These are phyloP conservation scores for Wickerhamomyces sp. DNA, from an alignment of 1,139 yeast genomes.

Conservation along the genomic window DNA sequence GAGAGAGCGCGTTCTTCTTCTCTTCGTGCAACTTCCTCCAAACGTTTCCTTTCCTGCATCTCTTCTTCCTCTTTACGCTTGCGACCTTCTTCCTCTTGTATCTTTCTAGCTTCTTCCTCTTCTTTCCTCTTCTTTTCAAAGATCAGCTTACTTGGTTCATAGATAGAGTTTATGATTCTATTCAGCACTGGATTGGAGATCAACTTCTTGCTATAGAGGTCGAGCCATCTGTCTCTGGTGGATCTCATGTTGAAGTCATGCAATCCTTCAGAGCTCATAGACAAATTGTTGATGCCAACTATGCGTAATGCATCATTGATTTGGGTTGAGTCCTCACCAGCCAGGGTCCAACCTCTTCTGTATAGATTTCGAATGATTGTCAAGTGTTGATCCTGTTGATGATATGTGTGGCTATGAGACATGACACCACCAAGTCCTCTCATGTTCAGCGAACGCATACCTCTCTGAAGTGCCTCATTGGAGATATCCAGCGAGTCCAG, in stretches of 20 bases:
- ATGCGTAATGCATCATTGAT: neutral
- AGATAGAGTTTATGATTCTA: slow-evolving; percentile 46
- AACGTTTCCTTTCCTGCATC: slow-evolving; percentile 22
- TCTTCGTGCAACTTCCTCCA: no score
- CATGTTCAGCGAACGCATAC: neutral
- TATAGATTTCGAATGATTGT: neutral
- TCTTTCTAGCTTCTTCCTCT: slow-evolving; percentile 23
- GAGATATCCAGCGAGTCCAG: neutral
- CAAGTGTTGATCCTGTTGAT: neutral
- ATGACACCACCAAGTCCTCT: no score
- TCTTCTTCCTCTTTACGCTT: slow-evolving; percentile 33
- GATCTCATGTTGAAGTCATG: slow-evolving; percentile 10
- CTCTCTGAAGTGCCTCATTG: neutral
- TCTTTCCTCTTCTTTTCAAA: slow-evolving; percentile 25
- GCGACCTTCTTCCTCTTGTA: slow-evolving; percentile 24
- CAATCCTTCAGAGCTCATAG: no score
- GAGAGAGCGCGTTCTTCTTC: slow-evolving; percentile 17
- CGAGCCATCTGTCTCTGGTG: slow-evolving; percentile 60
- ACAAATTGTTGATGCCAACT: neutral
- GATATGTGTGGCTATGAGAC: neutral
- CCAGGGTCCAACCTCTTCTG: slow-evolving; percentile 2
- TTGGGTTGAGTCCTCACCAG: neutral
- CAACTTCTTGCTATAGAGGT: slow-evolving; percentile 43
- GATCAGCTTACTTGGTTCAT: slow-evolving; percentile 37
- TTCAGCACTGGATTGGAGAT: slow-evolving; percentile 44